Evolutionary conservation across 352 stramenopile genomes (phyloP).

Genomic region (Globisporangium irregulare): DNA sequence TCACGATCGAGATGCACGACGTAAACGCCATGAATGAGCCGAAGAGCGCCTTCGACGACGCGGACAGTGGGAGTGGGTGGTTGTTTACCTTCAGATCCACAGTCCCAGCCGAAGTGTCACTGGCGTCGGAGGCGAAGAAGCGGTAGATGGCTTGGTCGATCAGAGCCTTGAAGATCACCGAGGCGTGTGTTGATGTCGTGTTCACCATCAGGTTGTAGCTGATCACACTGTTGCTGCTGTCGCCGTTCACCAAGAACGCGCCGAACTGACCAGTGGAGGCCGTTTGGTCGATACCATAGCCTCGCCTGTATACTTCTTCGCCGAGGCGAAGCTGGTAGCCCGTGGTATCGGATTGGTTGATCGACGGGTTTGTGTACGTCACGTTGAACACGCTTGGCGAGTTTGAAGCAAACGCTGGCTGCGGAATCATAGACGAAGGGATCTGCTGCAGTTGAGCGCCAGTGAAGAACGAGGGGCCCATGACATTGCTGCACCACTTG

Average conservation of each 20-base stretch:
- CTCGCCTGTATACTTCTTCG: neutral
- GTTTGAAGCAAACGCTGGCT: neutral
- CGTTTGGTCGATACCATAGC: neutral
- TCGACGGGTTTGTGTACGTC: neutral
- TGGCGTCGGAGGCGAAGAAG: neutral
- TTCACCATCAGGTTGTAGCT: neutral
- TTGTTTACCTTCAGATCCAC: conserved; percentile 48
- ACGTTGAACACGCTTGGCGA: neutral
- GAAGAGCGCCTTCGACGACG: conserved; percentile 37
- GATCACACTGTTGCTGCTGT: neutral
- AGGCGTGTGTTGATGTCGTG: neutral
- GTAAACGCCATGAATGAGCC: conserved; percentile 62
- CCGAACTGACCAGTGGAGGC: neutral
- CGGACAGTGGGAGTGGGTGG: conserved; percentile 45
- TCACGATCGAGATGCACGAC: conserved; percentile 78
- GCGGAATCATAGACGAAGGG: neutral
- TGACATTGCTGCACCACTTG: neutral
- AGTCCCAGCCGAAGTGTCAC: conserved; percentile 10
- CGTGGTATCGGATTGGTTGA: neutral
- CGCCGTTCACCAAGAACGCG: neutral
- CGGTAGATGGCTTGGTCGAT: neutral
- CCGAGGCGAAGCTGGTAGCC: neutral
- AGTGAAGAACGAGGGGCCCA: neutral
- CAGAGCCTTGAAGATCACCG: neutral
- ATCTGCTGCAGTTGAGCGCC: neutral